Conservation (phyloP, 345 rosid genomes). For the Dipteronia dyeriana region DNA sequence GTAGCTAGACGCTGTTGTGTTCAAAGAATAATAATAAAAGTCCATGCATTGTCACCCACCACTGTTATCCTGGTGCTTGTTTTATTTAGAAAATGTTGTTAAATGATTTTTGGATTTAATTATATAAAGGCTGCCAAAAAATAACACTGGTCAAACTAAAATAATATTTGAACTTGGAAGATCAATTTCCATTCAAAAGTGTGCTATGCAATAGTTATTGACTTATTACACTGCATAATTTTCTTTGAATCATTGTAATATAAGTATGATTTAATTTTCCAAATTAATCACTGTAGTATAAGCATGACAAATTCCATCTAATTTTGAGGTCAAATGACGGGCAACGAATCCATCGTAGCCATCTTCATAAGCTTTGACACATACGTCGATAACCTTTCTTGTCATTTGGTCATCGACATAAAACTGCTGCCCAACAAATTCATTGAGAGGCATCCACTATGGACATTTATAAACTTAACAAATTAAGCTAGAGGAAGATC, state of each 20-base stretch:
- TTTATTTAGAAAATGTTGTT: too few species aligned
- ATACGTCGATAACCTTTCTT: constrained; percentile 36
- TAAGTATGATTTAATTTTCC: too few species aligned
- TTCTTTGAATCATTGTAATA: not conserved
- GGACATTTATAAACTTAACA: not conserved
- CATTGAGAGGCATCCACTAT: constrained; percentile 54
- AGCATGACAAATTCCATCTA: constrained; percentile 44
- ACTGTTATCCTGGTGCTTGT: too few species aligned
- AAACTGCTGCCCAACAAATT: constrained; percentile 40
- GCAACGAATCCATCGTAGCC: constrained; percentile 43
- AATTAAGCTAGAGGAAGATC: not conserved
- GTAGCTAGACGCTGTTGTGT: too few species aligned
- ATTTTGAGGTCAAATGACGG: constrained; percentile 44
- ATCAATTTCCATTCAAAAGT: too few species aligned
- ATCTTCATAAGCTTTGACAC: constrained; percentile 35
- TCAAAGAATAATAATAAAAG: too few species aligned
- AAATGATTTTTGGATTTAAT: too few species aligned
- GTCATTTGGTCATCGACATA: constrained; percentile 47
- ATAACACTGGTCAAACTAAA: too few species aligned
- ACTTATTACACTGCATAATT: not conserved
- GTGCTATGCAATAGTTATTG: too few species aligned
- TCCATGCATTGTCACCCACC: too few species aligned
- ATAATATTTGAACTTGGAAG: too few species aligned
- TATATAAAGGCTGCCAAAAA: too few species aligned
- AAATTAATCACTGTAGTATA: constrained; percentile 27